Percentiles rank a stretch among this genome's conserved stretches.
These are phyloP conservation scores for Datisca glomerata DNA, from an alignment of 306 rosid species.

Conservation along the genomic window DNA sequence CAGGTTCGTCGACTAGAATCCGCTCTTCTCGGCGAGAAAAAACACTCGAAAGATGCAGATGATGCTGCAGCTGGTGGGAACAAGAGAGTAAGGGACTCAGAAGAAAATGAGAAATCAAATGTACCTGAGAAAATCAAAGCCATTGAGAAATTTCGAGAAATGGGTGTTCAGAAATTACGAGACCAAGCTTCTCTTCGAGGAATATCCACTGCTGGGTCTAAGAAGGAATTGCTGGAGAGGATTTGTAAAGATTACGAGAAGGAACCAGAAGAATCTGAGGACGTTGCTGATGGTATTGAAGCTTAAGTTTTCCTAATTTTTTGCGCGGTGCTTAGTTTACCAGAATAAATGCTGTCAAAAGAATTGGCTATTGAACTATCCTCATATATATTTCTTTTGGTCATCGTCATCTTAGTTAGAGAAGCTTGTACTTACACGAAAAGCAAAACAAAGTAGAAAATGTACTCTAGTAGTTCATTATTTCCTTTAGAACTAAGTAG, in stretches of 20 bases:
- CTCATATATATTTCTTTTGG: no score
- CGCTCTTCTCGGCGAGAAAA: conserved; percentile 37
- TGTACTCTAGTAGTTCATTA: no score
- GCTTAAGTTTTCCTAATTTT: no score
- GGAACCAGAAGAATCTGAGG: conserved; percentile 7
- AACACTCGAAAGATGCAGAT: neutral
- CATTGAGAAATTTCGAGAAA: conserved; percentile 24
- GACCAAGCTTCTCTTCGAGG: conserved; percentile 31
- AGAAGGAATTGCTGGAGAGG: conserved; percentile 33
- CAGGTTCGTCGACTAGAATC: conserved; percentile 59
- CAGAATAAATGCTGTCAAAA: no score
- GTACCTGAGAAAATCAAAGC: conserved; percentile 23
- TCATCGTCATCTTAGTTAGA: no score
- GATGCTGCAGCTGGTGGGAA: conserved; percentile 14
- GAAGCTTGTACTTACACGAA: no score
- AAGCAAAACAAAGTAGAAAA: no score
- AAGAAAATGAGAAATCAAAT: conserved; percentile 15
- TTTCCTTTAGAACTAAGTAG: no score
- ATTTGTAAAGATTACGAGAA: conserved; percentile 22
- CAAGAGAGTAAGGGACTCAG: conserved; percentile 36
- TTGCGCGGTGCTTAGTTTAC: no score
- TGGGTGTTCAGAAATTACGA: conserved; percentile 25
- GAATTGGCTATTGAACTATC: no score
- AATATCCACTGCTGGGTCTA: conserved; percentile 22
- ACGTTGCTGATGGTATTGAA: conserved; percentile 19